Conservation (phyloP, 495 filamentous ascomycete genomes). For the Platismatia glauca region DNA sequence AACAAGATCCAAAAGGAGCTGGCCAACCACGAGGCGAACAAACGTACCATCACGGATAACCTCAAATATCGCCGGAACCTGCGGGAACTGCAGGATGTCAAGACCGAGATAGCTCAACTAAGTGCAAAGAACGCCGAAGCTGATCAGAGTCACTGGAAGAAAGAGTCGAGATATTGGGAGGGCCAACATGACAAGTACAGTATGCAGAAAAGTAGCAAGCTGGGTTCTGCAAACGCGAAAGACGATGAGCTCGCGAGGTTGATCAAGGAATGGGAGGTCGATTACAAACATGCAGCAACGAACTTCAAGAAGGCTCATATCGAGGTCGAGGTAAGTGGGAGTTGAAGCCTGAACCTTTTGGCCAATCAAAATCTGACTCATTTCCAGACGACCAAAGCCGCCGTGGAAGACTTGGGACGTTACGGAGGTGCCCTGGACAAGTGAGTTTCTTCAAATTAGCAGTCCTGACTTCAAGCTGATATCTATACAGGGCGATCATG, state of each 20-base stretch:
- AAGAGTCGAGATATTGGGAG: slow-evolving; percentile 57
- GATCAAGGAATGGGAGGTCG: slow-evolving; percentile 66
- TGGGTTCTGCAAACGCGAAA: slow-evolving; percentile 69
- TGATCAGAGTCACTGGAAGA: slow-evolving; percentile 64
- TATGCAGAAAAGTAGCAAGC: slow-evolving; percentile 52
- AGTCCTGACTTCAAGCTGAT: slow-evolving; percentile 7
- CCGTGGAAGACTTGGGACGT: slow-evolving; percentile 77
- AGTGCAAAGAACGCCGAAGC: slow-evolving; percentile 72
- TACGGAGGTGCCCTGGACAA: slow-evolving; percentile 78
- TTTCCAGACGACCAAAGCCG: slow-evolving; percentile 68
- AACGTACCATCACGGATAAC: slow-evolving; percentile 79
- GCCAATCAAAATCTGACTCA: background rate
- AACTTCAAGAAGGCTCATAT: slow-evolving; percentile 85
- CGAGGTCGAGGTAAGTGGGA: slow-evolving; percentile 54
- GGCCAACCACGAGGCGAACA: slow-evolving; percentile 66
- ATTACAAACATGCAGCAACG: slow-evolving; percentile 74
- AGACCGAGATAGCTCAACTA: slow-evolving; percentile 63
- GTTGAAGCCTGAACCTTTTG: background rate
- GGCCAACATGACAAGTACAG: slow-evolving; percentile 50
- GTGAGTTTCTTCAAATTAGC: slow-evolving; percentile 21
- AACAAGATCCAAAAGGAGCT: slow-evolving; percentile 74
- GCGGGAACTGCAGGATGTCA: slow-evolving; percentile 55
- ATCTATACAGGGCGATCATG: slow-evolving; percentile 65
- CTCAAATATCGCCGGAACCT: slow-evolving; percentile 68
- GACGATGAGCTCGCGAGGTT: slow-evolving; percentile 66